Conservation (phyloP, 768 basidiomycete genomes). For the Mycena haematopus region DNA sequence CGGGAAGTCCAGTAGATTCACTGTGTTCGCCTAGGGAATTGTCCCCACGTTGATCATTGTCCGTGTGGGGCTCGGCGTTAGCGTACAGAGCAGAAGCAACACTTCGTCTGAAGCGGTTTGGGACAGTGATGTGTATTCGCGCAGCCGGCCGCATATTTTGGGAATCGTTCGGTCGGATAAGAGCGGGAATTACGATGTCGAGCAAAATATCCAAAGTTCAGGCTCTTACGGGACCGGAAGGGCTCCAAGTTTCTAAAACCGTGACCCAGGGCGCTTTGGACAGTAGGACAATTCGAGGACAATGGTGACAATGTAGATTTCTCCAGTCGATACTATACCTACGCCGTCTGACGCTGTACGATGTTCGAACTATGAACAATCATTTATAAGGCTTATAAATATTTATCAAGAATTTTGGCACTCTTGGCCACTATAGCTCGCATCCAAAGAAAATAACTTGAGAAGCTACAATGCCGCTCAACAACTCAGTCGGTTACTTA, state of each 20-base stretch:
- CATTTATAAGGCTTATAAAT: background rate
- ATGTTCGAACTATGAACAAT: background rate
- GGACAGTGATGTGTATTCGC: background rate
- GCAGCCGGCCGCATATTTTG: slow-evolving; percentile 1
- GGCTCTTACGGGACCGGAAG: background rate
- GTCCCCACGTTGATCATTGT: slow-evolving; percentile 41
- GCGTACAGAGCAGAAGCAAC: slow-evolving; percentile 4
- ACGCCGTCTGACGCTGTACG: too few relatives aligned
- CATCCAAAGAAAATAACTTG: too few relatives aligned
- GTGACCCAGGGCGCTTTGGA: background rate
- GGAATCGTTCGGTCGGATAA: background rate
- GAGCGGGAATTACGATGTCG: background rate
- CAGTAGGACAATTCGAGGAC: too few relatives aligned
- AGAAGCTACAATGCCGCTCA: too few relatives aligned
- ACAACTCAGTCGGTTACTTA: too few relatives aligned
- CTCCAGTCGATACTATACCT: background rate
- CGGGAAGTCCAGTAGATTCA: background rate
- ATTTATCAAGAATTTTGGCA: background rate
- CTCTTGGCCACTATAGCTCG: too few relatives aligned
- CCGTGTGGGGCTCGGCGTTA: slow-evolving; percentile 37
- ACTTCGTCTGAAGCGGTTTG: background rate
- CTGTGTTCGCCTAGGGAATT: slow-evolving; percentile 33
- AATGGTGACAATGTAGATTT: background rate
- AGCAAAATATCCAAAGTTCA: background rate
- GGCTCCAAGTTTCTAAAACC: background rate